Percentiles rank a stretch among this genome's conserved stretches.
phyloP scores from a whole-genome alignment of 768 basidiomycete genomes.

The Sarcodon sp. region DNA sequence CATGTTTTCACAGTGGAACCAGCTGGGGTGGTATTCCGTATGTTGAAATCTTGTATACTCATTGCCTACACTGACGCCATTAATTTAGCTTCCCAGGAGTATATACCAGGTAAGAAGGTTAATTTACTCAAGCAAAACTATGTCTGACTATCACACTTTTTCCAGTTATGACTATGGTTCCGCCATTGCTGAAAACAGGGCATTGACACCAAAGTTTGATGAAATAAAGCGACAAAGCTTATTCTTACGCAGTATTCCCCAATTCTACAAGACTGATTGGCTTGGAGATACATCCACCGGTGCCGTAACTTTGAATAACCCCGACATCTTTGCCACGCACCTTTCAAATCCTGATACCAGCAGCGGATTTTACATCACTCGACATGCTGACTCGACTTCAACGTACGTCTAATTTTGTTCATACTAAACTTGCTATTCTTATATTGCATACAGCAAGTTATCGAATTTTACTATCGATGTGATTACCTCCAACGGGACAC shows the following conservation, averaged over 20 bases:
- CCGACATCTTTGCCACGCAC: slow-evolving; percentile 43
- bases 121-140: neutral
- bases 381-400: slow-evolving; percentile 57
- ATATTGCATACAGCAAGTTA: neutral
- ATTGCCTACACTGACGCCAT: no score
- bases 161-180: slow-evolving; percentile 77
- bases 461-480: slow-evolving; percentile 46
- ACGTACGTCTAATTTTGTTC: slow-evolving; percentile 27
- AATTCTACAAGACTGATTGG: slow-evolving; percentile 72
- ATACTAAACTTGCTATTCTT: neutral
- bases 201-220: slow-evolving; percentile 52
- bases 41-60: no score
- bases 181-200: slow-evolving; percentile 55
- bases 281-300: slow-evolving; percentile 49
- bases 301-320: slow-evolving; percentile 24
- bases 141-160: slow-evolving; percentile 1
- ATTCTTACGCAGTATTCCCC: slow-evolving; percentile 68
- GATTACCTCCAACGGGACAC: slow-evolving; percentile 32
- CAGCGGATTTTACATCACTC: slow-evolving; percentile 55
- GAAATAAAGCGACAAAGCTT: slow-evolving; percentile 71
- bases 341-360: slow-evolving; percentile 57
- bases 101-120: slow-evolving; percentile 27
- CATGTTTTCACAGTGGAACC: slow-evolving; percentile 42
- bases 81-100: slow-evolving; percentile 40
- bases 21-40: slow-evolving; percentile 75